phyloP scores from a whole-genome alignment of 768 basidiomycete genomes.

The Podaxis carcinomalis region DNA sequence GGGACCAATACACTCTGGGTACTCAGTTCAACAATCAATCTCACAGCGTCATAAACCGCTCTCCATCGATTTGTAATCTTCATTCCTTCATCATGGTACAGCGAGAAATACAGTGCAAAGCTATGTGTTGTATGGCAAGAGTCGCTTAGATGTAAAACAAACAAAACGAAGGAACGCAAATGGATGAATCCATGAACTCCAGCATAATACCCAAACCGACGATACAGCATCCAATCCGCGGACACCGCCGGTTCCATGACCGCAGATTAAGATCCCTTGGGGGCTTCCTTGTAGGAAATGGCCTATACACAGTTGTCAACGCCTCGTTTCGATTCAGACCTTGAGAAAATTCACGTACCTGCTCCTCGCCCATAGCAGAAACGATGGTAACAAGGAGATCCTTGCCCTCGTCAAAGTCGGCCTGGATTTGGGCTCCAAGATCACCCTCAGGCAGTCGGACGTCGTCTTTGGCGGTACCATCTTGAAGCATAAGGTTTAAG shows the following conservation, averaged over 20 bases:
- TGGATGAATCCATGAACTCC: neutral
- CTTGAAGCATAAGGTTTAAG: conserved; percentile 88
- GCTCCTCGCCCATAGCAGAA: conserved; percentile 90
- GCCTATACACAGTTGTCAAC: conserved; percentile 36
- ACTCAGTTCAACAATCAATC: neutral
- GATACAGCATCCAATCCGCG: conserved; percentile 62
- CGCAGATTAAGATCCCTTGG: conserved; percentile 45
- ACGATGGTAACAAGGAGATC: conserved; percentile 85
- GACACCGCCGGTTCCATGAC: conserved; percentile 60
- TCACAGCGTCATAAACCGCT: neutral
- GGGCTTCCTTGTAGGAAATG: conserved; percentile 87
- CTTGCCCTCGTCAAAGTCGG: conserved; percentile 79
- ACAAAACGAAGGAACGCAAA: conserved; percentile 8
- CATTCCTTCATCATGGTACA: conserved; percentile 9
- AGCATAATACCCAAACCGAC: conserved; percentile 35
- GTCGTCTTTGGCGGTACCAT: conserved; percentile 86
- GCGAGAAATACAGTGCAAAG: conserved; percentile 9
- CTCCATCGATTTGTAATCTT: neutral
- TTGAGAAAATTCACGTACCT: conserved; percentile 33
- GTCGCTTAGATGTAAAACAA: conserved; percentile 7
- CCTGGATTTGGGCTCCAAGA: conserved; percentile 66
- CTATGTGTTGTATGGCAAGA: neutral
- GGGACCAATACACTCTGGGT: neutral
- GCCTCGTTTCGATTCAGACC: neutral
- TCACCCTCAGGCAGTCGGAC: conserved; percentile 88